Conservation (phyloP, 2,329 filamentous ascomycete genomes). For the Pestalotiopsis sp. region DNA sequence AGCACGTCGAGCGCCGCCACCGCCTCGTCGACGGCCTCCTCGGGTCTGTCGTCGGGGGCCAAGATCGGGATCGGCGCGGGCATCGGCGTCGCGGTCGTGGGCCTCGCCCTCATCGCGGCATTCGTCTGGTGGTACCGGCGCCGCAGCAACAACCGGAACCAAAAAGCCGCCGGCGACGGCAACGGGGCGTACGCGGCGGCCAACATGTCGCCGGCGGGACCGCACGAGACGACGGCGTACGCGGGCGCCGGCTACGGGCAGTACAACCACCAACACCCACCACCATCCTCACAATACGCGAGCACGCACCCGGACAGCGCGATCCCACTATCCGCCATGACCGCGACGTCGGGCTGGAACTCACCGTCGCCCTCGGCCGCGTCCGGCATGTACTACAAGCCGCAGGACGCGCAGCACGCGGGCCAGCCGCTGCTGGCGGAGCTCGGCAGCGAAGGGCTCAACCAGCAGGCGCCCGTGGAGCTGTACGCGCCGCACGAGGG, state of each 20-base stretch:
- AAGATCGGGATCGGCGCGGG: slow-evolving; percentile 46
- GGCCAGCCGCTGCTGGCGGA: slow-evolving; percentile 17
- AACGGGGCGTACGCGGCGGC: background rate
- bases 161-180: background rate
- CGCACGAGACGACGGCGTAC: background rate
- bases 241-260: background rate
- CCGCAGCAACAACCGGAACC: background rate
- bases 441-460: background rate
- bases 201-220: background rate
- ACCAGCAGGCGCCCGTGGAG: slow-evolving; percentile 11
- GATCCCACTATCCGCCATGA: background rate
- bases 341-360: background rate
- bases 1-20: slow-evolving; percentile 18
- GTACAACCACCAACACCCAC: background rate
- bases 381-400: slow-evolving; percentile 6
- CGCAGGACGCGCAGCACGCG: background rate
- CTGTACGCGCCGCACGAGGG: slow-evolving; percentile 6
- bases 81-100: slow-evolving; percentile 30
- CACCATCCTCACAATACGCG: background rate
- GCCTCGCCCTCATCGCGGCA: slow-evolving; percentile 25
- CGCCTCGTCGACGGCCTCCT: slow-evolving; percentile 18
- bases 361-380: background rate
- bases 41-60: slow-evolving; percentile 36
- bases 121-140: slow-evolving; percentile 31
- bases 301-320: slow-evolving; percentile 1